phyloP scores from a whole-genome alignment of 352 stramenopile species.

The Pythium biforme region DNA sequence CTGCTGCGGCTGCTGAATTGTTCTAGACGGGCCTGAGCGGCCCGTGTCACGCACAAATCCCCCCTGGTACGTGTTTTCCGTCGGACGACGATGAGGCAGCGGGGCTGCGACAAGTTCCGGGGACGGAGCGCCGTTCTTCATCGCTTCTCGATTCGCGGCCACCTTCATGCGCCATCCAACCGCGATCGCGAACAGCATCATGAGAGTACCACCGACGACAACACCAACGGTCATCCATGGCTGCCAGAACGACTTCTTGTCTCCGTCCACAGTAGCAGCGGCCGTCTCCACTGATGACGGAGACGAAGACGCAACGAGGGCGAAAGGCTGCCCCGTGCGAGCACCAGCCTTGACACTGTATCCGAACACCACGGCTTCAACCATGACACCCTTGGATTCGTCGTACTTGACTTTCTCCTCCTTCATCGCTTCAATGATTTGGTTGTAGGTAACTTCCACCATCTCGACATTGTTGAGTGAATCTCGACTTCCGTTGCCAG shows the following conservation, averaged over 20 bases:
- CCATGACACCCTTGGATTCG: slow-evolving; percentile 40
- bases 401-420: slow-evolving; percentile 30
- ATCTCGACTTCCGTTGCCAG: slow-evolving; percentile 59
- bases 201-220: slow-evolving; percentile 46
- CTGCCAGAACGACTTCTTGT: slow-evolving; percentile 49
- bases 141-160: neutral
- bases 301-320: slow-evolving; percentile 76
- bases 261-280: slow-evolving; percentile 1
- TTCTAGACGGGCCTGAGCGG: neutral
- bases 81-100: neutral
- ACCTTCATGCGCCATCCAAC: slow-evolving; percentile 44
- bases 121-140: slow-evolving; percentile 10
- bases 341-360: slow-evolving; percentile 64
- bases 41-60: neutral
- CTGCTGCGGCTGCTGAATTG: slow-evolving; percentile 3
- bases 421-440: slow-evolving; percentile 33
- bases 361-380: slow-evolving; percentile 60
- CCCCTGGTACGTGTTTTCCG: slow-evolving; percentile 15
- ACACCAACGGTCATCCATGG: slow-evolving; percentile 75
- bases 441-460: slow-evolving; percentile 63
- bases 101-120: slow-evolving; percentile 1
- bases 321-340: slow-evolving; percentile 56
- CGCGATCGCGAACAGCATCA: slow-evolving; percentile 54
- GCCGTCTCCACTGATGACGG: slow-evolving; percentile 40
- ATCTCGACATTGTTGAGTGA: slow-evolving; percentile 79